phyloP scores from a whole-genome alignment of 2,329 filamentous ascomycete genomes.

The Stenocarpella maydis region DNA sequence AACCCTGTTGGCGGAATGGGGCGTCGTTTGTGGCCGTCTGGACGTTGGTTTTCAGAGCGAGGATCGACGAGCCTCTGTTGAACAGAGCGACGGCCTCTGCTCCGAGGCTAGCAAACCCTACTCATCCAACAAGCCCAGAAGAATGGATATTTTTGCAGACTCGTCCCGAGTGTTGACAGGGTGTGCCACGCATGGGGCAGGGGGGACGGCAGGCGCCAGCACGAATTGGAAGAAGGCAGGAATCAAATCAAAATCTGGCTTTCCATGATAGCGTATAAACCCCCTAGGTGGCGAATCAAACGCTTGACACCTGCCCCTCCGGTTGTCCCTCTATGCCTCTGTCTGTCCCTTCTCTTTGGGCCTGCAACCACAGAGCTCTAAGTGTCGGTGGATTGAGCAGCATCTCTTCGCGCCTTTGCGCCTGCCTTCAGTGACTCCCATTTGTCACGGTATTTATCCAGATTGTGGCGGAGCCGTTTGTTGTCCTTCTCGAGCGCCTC shows the following conservation, averaged over 20 bases:
- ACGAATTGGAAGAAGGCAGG: background rate
- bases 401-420: slow-evolving; percentile 63
- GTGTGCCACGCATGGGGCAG: background rate
- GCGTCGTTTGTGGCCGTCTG: background rate
- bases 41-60: background rate
- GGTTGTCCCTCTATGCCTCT: too few relatives aligned
- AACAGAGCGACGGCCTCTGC: too few relatives aligned
- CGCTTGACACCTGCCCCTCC: background rate
- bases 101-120: too few relatives aligned
- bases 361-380: background rate
- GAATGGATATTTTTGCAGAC: background rate
- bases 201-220: background rate
- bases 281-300: background rate
- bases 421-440: slow-evolving; percentile 70
- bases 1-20: background rate
- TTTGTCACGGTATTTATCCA: slow-evolving; percentile 66
- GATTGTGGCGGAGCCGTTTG: slow-evolving; percentile 61
- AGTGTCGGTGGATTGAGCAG: slow-evolving; percentile 37
- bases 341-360: background rate
- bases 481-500: slow-evolving; percentile 72
- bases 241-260: background rate
- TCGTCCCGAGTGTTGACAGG: background rate
- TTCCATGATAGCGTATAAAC: background rate
- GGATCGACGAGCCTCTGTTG: background rate
- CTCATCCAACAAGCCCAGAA: too few relatives aligned